These are phyloP conservation scores for Aspergillus awamori DNA, from an alignment of 2,329 filamentous ascomycete genomes.

Conservation along the genomic window DNA sequence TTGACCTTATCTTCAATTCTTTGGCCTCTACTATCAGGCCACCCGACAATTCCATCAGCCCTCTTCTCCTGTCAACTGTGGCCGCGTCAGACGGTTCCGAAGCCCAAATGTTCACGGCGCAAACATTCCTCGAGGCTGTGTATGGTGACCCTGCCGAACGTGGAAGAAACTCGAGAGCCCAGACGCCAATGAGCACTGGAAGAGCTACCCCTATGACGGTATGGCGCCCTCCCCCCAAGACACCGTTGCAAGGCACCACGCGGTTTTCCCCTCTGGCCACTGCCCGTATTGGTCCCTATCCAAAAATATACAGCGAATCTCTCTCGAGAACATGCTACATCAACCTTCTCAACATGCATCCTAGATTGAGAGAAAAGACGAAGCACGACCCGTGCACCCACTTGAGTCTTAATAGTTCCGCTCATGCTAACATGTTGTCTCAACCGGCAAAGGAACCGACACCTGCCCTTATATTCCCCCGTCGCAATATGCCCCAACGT, in stretches of 20 bases:
- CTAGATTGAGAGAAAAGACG: conserved; percentile 14
- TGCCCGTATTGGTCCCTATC: not conserved
- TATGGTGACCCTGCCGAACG: conserved; percentile 68
- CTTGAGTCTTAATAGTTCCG: conserved; percentile 21
- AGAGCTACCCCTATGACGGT: conserved; percentile 49
- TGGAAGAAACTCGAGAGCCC: conserved; percentile 65
- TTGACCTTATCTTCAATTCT: conserved; percentile 86
- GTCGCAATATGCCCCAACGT: conserved; percentile 65
- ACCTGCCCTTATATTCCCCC: conserved; percentile 59
- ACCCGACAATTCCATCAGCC: conserved; percentile 53
- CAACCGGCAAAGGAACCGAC: conserved; percentile 57
- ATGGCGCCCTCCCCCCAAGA: conserved; percentile 41
- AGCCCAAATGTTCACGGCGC: conserved; percentile 72
- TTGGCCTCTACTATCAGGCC: conserved; percentile 73
- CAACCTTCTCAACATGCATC: conserved; percentile 8
- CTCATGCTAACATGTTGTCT: conserved; percentile 43
- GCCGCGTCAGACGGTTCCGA: conserved; percentile 79
- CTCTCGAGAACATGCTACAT: conserved; percentile 10
- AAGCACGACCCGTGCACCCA: conserved; percentile 24
- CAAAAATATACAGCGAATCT: not conserved
- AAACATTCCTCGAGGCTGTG: conserved; percentile 75
- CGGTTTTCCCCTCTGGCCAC: conserved; percentile 16
- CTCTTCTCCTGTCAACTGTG: conserved; percentile 71
- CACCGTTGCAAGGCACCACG: conserved; percentile 23
- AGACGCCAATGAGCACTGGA: conserved; percentile 65